Evolutionary conservation across 352 stramenopile species (phyloP), one percentile per base, ranked within the genome.

Genomic region (Thraustotheca clavata): DNA sequence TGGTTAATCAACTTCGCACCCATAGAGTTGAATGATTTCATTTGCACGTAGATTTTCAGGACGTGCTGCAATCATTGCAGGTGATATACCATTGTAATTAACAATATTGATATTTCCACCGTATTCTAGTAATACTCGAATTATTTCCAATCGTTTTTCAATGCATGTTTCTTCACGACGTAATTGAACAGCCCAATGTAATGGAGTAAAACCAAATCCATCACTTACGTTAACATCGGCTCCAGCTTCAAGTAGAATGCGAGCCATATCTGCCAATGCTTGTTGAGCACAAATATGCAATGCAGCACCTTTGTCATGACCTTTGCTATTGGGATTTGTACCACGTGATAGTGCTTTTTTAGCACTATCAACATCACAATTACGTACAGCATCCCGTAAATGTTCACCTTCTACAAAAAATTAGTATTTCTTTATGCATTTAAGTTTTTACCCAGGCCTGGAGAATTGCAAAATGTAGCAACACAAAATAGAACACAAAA

Each of bases 131-230:
- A 93, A 52, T 61, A 89, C 65, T 7, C 79, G 75, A 49, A 91
- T 86, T 14, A 86, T 86, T 24, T 80, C 77, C n/a, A 93, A 70
- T 0, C 80, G 79, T 63, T 78, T 89, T 29, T 71, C 49, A 3
- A 74, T 35, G 16, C 77, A 89, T 14, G 79, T 60, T 71, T 91
- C 84, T 68, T 93, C 82, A 48, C 84, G 77, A 43, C 82, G 79
- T 67, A 91, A 75, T 59, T 91, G 82, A 4, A 93, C 84, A 9
- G 84, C 80, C 82, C 84, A 93, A 59, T 93, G 80, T 35, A 91
- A 57, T 8, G 84, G 82, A 11, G 82, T 87, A 41, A 91, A 89
- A 3, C 82, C 82, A 34, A 91, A 66, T 3, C 75, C 69, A 67
- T 90, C 80, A 4, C 47, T 46, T 16, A 78, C 55, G 49, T 91